phyloP scores from a whole-genome alignment of 768 basidiomycete genomes.

The Phylloporus sp. region DNA sequence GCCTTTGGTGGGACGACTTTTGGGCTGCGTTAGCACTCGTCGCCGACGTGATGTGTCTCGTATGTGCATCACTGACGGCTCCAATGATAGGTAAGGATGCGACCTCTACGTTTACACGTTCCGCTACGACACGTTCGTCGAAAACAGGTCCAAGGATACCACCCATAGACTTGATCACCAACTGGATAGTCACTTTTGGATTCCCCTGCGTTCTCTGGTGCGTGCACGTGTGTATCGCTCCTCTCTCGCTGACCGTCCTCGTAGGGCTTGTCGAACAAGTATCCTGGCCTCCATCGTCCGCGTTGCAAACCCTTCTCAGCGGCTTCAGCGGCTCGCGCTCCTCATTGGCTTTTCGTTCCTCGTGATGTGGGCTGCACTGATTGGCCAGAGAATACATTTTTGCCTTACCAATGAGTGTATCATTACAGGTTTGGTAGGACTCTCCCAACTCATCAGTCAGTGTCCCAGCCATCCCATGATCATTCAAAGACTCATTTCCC shows the following conservation, averaged over 20 bases:
- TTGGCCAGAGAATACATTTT: slow-evolving; percentile 13
- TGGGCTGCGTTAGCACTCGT: slow-evolving; percentile 22
- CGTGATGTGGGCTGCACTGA: slow-evolving; percentile 22
- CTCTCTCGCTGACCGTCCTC: neutral
- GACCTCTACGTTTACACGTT: no score
- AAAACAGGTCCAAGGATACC: neutral
- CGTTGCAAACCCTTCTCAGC: slow-evolving; percentile 9
- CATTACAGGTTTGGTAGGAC: neutral
- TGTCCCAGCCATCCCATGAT: neutral
- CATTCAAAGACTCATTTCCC: neutral
- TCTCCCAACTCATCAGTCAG: slow-evolving; percentile 23
- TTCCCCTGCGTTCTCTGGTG: slow-evolving; percentile 22
- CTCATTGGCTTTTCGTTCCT: slow-evolving; percentile 13
- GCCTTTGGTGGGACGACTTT: slow-evolving; percentile 30
- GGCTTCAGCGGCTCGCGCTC: slow-evolving; percentile 1
- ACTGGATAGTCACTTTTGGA: slow-evolving; percentile 13
- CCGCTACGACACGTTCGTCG: neutral
- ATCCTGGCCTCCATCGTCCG: slow-evolving; percentile 23
- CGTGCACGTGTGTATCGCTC: neutral
- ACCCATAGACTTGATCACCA: neutral
- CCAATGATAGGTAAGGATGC: slow-evolving; percentile 1
- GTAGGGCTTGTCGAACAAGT: slow-evolving; percentile 24
- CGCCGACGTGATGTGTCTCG: slow-evolving; percentile 14
- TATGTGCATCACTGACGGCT: slow-evolving; percentile 3
- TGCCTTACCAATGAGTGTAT: slow-evolving; percentile 4